Evolutionary conservation across 768 basidiomycete species (phyloP).

Genomic region (Rubroboletus pulcherrimus): DNA sequence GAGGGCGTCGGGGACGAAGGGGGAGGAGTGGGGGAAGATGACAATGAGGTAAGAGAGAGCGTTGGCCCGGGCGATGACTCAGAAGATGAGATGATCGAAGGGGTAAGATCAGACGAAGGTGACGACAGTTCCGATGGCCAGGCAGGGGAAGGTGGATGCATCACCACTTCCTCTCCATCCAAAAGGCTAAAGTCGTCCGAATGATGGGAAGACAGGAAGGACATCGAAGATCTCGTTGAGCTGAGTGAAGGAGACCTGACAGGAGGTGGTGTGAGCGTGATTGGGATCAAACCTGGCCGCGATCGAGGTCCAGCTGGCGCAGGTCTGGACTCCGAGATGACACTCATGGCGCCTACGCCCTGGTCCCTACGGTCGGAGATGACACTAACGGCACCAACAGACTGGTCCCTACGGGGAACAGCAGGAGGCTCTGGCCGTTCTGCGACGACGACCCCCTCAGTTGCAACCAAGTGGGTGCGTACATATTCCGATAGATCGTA

Average conservation of each 20-base stretch:
- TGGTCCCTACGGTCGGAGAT: constrained; percentile 39
- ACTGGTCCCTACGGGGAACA: constrained; percentile 36
- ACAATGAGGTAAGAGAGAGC: constrained; percentile 38
- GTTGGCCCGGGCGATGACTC: constrained; percentile 35
- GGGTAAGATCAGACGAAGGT: constrained; percentile 26
- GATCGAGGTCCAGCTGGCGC: constrained; percentile 26
- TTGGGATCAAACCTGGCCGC: constrained; percentile 27
- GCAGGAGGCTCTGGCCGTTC: constrained; percentile 12
- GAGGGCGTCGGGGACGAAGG: constrained; percentile 38
- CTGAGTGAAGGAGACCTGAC: constrained; percentile 38
- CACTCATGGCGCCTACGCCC: constrained; percentile 44
- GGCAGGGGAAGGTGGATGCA: constrained; percentile 34
- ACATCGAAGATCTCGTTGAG: constrained; percentile 34
- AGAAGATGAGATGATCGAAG: constrained; percentile 32
- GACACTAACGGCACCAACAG: constrained; percentile 42
- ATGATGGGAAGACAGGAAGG: constrained; percentile 60
- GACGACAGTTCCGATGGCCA: constrained; percentile 34
- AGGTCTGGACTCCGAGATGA: constrained; percentile 32
- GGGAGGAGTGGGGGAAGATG: constrained; percentile 32
- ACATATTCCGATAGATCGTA: constrained; percentile 57
- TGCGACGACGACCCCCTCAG: constrained; percentile 14
- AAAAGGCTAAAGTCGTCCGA: constrained; percentile 63
- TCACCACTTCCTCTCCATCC: constrained; percentile 25
- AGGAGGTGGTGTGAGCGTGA: constrained; percentile 44
- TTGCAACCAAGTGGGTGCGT: constrained; percentile 35